Percentiles rank a stretch among this genome's conserved stretches.
Conservation (phyloP, 306 rosid genomes). For the Dryas octopetala region DNA sequence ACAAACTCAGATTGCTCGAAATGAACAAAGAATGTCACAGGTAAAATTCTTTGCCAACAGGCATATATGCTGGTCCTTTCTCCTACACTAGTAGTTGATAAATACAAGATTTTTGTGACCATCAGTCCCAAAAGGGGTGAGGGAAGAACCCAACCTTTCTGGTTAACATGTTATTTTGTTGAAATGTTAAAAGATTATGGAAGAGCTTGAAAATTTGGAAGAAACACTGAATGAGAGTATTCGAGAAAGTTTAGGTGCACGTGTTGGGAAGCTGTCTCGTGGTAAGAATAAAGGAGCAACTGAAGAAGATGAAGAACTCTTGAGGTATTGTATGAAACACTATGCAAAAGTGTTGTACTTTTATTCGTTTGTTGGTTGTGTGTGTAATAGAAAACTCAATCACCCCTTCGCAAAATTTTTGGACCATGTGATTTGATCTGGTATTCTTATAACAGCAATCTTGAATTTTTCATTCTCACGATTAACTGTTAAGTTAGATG, state of each 20-base stretch:
- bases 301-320: slow-evolving; percentile 72
- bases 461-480: neutral
- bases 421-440: neutral
- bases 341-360: neutral
- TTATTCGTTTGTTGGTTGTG: neutral
- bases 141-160: neutral
- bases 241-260: slow-evolving; percentile 86
- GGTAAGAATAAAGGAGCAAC: slow-evolving; percentile 75
- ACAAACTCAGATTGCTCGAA: slow-evolving; percentile 94
- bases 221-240: slow-evolving; percentile 96
- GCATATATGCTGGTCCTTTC: neutral
- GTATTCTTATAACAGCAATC: neutral
- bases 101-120: neutral
- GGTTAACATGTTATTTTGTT: neutral
- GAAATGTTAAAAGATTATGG: slow-evolving; percentile 53
- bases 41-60: slow-evolving; percentile 36
- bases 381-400: neutral
- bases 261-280: slow-evolving; percentile 50
- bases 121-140: neutral
- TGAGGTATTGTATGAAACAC: slow-evolving; percentile 45
- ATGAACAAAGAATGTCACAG: slow-evolving; percentile 89
- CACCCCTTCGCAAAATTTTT: neutral
- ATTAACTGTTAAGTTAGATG: neutral
- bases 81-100: neutral
- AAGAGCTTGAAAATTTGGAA: slow-evolving; percentile 96